A percentile compares a stretch with the other conserved stretches of the same genome.
phyloP scores from a whole-genome alignment of 2,329 filamentous ascomycete genomes.

The Beauveria pseudobassiana region DNA sequence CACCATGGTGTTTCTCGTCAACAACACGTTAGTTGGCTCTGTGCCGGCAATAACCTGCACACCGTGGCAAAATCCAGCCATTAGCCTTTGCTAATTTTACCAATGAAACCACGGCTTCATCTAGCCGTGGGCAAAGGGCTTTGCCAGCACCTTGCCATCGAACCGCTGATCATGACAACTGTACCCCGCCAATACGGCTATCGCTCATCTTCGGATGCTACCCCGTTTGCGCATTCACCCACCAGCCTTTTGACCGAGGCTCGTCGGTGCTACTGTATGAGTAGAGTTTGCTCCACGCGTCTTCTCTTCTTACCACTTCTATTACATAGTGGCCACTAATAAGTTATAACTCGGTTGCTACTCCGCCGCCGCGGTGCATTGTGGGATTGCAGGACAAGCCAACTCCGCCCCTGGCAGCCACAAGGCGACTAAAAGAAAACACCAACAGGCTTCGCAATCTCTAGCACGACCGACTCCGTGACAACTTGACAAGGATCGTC shows the following conservation, averaged over 20 bases:
- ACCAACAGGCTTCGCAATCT: not conserved
- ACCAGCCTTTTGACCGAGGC: slow-evolving; percentile 3
- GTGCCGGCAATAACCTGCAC: not conserved
- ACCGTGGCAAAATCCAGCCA: not conserved
- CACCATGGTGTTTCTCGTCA: not conserved
- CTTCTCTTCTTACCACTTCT: slow-evolving; percentile 11
- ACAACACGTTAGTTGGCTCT: not conserved
- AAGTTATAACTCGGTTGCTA: slow-evolving; percentile 14
- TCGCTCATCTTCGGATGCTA: not conserved
- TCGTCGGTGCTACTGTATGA: not conserved
- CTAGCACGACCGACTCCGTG: not conserved
- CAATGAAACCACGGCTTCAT: not conserved
- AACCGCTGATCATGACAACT: not conserved
- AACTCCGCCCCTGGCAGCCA: not conserved
- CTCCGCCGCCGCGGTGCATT: not conserved
- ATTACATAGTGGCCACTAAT: slow-evolving; percentile 19
- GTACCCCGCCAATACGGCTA: not conserved
- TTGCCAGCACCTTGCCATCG: not conserved
- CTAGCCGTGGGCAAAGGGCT: not conserved
- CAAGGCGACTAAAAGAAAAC: not conserved
- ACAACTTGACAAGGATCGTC: not conserved
- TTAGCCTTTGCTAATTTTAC: no score
- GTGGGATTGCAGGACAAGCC: slow-evolving; percentile 2
- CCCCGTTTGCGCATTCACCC: not conserved
- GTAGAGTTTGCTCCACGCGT: not conserved